Conservation (phyloP, 2,329 filamentous ascomycete genomes). For the Stachybotrys chlorohalonatus region DNA sequence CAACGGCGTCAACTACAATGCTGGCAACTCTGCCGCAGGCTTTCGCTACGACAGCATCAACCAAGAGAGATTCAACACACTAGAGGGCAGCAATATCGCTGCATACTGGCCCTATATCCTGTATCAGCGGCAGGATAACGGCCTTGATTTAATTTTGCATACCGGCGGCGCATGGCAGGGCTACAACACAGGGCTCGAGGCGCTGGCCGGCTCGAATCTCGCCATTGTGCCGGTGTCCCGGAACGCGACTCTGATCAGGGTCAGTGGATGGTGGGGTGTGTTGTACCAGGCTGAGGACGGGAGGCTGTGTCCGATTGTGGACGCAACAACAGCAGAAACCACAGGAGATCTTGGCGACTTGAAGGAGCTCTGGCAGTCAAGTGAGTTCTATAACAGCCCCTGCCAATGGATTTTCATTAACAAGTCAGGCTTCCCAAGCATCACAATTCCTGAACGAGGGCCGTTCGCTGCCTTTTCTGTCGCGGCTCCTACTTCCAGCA, state of each 20-base stretch:
- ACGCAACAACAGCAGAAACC: not conserved
- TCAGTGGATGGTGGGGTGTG: not conserved
- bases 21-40: not conserved
- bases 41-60: not conserved
- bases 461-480: constrained; percentile 1
- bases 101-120: not conserved
- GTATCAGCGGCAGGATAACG: not conserved
- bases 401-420: not conserved
- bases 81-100: not conserved
- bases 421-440: not conserved
- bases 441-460: not conserved
- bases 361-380: not conserved
- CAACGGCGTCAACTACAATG: constrained; percentile 1
- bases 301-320: not conserved
- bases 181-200: not conserved
- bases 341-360: not conserved
- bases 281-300: not conserved
- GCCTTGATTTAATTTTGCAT: not conserved
- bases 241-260: not conserved
- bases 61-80: not conserved
- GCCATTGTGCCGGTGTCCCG: not conserved
- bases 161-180: not conserved
- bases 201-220: not conserved
- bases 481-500: not conserved
- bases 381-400: not conserved